Conservation (phyloP, 768 basidiomycete species). For the Russula sp. region DNA sequence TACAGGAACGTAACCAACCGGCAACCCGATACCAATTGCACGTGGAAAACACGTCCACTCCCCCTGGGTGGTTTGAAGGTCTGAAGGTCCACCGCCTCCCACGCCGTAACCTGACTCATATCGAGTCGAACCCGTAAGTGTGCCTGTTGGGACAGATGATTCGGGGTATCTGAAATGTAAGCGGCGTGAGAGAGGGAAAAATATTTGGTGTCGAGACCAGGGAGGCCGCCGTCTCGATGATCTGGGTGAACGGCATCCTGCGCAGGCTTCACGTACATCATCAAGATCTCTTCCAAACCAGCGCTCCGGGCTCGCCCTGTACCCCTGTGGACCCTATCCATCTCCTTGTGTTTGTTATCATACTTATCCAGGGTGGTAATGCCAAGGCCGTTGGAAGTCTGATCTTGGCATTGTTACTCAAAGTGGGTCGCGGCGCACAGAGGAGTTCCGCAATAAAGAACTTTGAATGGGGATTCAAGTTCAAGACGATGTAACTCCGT, state of each 20-base stretch:
- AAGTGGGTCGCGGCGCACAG: neutral
- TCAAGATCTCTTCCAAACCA: no score
- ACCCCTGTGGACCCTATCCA: neutral
- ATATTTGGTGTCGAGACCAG: conserved; percentile 43
- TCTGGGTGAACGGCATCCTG: no score
- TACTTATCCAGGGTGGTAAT: neutral
- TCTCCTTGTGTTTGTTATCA: neutral
- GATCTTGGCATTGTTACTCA: neutral
- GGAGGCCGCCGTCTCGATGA: no score
- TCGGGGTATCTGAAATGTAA: neutral
- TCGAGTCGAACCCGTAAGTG: neutral
- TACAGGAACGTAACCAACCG: conserved; percentile 1
- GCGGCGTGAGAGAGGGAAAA: conserved; percentile 34
- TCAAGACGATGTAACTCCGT: neutral
- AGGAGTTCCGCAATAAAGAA: neutral
- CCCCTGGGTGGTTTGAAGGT: neutral
- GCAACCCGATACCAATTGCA: neutral
- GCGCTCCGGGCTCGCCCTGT: neutral
- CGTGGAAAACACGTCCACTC: neutral
- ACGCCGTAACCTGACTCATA: conserved; percentile 46
- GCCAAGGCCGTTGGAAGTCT: neutral
- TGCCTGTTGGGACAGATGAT: conserved; percentile 47
- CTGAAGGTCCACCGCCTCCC: neutral
- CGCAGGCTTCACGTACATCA: no score
- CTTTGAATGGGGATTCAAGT: neutral